These are phyloP conservation scores for Arabidopsis hybrid DNA, from an alignment of 441 rosid species.

Conservation along the genomic window DNA sequence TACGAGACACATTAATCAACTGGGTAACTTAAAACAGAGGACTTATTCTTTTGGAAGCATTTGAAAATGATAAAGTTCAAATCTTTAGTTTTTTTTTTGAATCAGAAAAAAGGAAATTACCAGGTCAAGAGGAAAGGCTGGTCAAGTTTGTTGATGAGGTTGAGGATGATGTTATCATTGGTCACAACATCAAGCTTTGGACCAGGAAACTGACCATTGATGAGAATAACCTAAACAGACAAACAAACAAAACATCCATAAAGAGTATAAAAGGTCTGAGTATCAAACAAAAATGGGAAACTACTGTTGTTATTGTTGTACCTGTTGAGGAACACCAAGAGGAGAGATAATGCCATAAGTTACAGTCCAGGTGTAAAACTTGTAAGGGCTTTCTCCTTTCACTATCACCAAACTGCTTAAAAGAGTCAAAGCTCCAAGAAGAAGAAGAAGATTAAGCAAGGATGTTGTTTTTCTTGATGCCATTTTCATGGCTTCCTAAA, in stretches of 20 bases:
- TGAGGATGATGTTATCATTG: conserved; percentile 85
- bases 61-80: conserved; percentile 10
- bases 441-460: conserved; percentile 46
- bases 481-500: conserved; percentile 50
- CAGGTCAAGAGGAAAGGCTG: conserved; percentile 95
- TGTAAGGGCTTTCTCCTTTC: conserved; percentile 72
- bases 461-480: conserved; percentile 30
- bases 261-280: conserved; percentile 5
- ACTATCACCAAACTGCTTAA: conserved; percentile 52
- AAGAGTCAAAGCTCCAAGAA: conserved; percentile 57
- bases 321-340: conserved; percentile 82
- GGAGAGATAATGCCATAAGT: conserved; percentile 72
- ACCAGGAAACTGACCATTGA: conserved; percentile 96
- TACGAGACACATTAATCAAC: neutral
- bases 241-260: conserved; percentile 8
- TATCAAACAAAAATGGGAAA: conserved; percentile 16
- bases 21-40: conserved; percentile 15
- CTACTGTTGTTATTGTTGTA: conserved; percentile 30
- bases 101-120: conserved; percentile 38
- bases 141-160: conserved; percentile 90
- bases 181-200: conserved; percentile 89
- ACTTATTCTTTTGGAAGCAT: neutral
- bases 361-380: conserved; percentile 75
- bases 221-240: conserved; percentile 70
- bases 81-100: neutral